phyloP scores from a whole-genome alignment of 352 stramenopile genomes.

The Pythium periplocum region DNA sequence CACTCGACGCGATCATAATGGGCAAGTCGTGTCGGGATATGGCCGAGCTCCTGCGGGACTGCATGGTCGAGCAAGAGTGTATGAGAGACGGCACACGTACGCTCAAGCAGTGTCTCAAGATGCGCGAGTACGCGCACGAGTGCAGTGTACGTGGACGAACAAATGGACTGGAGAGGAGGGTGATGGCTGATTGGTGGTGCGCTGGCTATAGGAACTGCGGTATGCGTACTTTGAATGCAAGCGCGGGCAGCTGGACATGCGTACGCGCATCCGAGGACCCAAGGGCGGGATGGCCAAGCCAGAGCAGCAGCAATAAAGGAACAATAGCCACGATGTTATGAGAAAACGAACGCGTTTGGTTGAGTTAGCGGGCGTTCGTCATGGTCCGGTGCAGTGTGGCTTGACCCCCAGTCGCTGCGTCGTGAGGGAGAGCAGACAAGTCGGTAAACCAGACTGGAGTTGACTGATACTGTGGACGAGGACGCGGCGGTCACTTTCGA shows the following conservation, averaged over 20 bases:
- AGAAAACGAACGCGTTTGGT: too few relatives aligned
- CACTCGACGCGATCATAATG: constrained; percentile 22
- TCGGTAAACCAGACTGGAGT: too few relatives aligned
- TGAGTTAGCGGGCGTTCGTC: too few relatives aligned
- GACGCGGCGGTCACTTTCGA: constrained; percentile 32
- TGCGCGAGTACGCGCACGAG: constrained; percentile 61
- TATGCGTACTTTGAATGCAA: constrained; percentile 85
- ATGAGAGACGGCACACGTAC: constrained; percentile 71
- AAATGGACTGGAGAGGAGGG: not conserved
- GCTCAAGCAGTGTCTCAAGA: constrained; percentile 71
- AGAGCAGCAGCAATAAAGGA: not conserved
- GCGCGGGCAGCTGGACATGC: constrained; percentile 78
- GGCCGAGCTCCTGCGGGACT: constrained; percentile 73
- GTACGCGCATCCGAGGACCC: constrained; percentile 69
- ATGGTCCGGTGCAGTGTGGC: too few relatives aligned
- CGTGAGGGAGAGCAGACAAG: too few relatives aligned
- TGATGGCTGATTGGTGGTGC: constrained; percentile 1
- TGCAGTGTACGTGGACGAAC: constrained; percentile 40
- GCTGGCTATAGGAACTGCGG: constrained; percentile 47
- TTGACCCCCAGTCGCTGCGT: too few relatives aligned
- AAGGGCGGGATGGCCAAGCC: constrained; percentile 67
- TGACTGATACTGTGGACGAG: constrained; percentile 1
- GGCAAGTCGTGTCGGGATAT: constrained; percentile 83
- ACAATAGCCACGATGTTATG: too few relatives aligned
- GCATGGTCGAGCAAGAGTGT: constrained; percentile 72